Evolutionary conservation across 495 filamentous ascomycete genomes (phyloP).

Genomic region (Lophiotrema nucula): DNA sequence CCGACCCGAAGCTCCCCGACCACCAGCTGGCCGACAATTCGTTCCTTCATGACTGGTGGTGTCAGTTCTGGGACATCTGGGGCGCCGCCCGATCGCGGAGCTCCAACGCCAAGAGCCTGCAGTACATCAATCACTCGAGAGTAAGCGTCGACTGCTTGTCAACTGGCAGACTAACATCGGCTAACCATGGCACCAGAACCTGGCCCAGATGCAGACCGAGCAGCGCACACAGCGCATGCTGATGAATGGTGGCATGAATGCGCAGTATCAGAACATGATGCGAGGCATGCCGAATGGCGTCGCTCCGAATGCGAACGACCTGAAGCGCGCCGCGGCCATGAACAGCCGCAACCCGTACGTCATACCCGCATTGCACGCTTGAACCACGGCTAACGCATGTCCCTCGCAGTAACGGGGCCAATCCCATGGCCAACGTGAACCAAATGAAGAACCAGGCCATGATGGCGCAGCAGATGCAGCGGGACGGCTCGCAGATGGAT

Average conservation of each 20-base stretch:
- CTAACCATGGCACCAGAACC: slow-evolving; percentile 50
- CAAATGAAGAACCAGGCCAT: slow-evolving; percentile 62
- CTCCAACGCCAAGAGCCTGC: slow-evolving; percentile 50
- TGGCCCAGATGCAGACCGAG: slow-evolving; percentile 55
- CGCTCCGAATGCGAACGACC: slow-evolving; percentile 50
- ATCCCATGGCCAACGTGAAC: slow-evolving; percentile 54
- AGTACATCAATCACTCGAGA: slow-evolving; percentile 79
- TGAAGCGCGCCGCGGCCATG: slow-evolving; percentile 72
- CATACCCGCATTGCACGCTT: no score
- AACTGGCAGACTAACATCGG: no score
- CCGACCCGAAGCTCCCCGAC: slow-evolving; percentile 64
- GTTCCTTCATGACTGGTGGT: slow-evolving; percentile 94
- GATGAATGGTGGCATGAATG: slow-evolving; percentile 60
- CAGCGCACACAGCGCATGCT: slow-evolving; percentile 64
- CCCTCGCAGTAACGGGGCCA: slow-evolving; percentile 65
- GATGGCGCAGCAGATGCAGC: slow-evolving; percentile 72
- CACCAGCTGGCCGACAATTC: slow-evolving; percentile 61
- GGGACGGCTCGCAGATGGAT: slow-evolving; percentile 83
- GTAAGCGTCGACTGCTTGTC: slow-evolving; percentile 54
- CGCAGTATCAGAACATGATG: slow-evolving; percentile 57
- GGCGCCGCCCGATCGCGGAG: slow-evolving; percentile 66
- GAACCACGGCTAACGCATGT: no score
- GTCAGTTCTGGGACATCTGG: slow-evolving; percentile 94
- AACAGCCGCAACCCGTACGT: slow-evolving; percentile 73
- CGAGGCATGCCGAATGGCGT: slow-evolving; percentile 51